Base-by-base conservation (phyloP, 805 yeast genomes). In the Zygosaccharomyces kombuchaensis region DNA sequence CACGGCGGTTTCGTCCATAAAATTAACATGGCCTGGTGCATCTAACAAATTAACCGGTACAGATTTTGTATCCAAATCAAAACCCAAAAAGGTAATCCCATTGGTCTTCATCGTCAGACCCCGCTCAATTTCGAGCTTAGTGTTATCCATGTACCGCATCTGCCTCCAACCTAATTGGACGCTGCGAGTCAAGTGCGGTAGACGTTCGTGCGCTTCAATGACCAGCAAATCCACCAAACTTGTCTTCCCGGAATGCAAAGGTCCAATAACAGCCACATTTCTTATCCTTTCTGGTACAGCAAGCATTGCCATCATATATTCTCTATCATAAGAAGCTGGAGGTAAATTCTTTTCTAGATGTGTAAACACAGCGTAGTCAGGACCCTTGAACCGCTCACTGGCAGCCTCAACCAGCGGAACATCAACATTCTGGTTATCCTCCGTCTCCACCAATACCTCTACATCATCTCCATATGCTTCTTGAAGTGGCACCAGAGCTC, bases 21-120 rank as follows among this genome's bases (percentile, higher is more conserved):
- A 93, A 58, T 88, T 82, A 0, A 78, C 76, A 64, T 93, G 98
- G 0, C 99, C 99, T 0, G 99, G 99, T 0, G 96, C 72, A 57
- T 95, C 99, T 0, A 88, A 53, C 0, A 90, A 50, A 57, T 84
- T 87, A 16, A 82, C 56, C 0, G 78, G 77, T 13, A 69, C 65
- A 0, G 95, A 82, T 50, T 76, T 78, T 1, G 72, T 76, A 12
- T 66, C 66, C 23, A 77, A 50, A 57, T 79, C 78, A 0, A 75
- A 77, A 12, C 83, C 62, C 6, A 90, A 60, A 8, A 87, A 54
- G 0, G 91, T 69, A 52, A 84, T 72, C 0, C 87, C 81, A 1
- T 82, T 67, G 1, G 83, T 43, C 55, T 81, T 81, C 12, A 87
- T 72, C 1, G 95, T 72, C 5, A 87, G 52, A 0, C 89, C 90